phyloP scores from a whole-genome alignment of 2,329 filamentous ascomycete genomes.

The Botryosphaeria dothidea region DNA sequence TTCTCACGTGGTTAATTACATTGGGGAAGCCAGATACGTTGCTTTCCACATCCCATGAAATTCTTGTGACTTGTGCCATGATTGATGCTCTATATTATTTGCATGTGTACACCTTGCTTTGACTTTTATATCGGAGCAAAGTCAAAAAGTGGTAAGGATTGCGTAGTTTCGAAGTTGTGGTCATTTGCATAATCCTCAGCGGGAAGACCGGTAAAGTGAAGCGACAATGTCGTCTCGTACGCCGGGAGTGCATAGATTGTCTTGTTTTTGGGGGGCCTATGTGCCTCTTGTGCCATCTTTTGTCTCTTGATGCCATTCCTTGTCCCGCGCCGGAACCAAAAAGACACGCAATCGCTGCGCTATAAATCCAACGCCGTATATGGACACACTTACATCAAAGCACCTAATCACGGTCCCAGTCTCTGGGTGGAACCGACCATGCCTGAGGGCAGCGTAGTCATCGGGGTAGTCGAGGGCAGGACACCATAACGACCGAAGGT shows the following conservation, averaged over 20 bases:
- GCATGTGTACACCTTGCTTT: too few species aligned
- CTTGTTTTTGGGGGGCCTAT: background rate
- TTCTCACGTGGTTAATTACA: too few species aligned
- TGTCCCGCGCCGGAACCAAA: background rate
- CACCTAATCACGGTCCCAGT: background rate
- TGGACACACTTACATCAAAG: background rate
- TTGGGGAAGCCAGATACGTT: too few species aligned
- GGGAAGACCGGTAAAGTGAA: background rate
- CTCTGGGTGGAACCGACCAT: background rate
- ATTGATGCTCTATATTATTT: too few species aligned
- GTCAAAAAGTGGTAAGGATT: too few species aligned
- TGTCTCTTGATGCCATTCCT: background rate
- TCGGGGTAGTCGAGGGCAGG: slow-evolving; percentile 55
- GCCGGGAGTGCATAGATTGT: background rate
- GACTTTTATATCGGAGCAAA: too few species aligned
- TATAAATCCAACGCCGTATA: background rate
- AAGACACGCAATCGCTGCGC: background rate
- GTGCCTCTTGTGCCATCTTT: background rate
- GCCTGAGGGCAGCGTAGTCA: background rate
- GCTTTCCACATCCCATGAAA: too few species aligned
- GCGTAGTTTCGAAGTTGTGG: too few species aligned
- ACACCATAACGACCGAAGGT: slow-evolving; percentile 92
- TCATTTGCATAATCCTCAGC: too few species aligned
- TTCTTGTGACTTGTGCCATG: too few species aligned
- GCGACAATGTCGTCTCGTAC: too few species aligned